phyloP scores from a whole-genome alignment of 139 green algal genomes.

The Nannochloris sp. region DNA sequence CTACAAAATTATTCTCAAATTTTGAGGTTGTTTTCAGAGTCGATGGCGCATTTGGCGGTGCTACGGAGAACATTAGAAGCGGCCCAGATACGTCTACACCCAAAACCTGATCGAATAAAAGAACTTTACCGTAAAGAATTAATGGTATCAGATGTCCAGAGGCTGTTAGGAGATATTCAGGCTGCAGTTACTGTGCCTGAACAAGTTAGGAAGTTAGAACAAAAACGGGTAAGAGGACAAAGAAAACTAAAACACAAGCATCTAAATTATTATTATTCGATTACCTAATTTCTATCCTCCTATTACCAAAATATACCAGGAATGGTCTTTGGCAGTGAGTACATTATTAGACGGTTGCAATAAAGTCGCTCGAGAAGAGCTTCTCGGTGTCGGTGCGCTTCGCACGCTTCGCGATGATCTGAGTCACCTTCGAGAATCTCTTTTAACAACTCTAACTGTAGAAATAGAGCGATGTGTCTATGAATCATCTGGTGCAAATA shows the following conservation, averaged over 20 bases:
- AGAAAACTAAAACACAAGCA: neutral
- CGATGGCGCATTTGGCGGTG: conserved; percentile 46
- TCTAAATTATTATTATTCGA: neutral
- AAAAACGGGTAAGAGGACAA: conserved; percentile 16
- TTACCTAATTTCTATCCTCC: neutral
- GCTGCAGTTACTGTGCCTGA: conserved; percentile 42
- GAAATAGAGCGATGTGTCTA: neutral
- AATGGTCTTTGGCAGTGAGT: conserved; percentile 49
- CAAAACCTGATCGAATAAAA: conserved; percentile 47
- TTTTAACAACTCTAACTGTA: neutral
- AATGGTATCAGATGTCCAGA: conserved; percentile 40
- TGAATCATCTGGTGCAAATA: too few relatives aligned
- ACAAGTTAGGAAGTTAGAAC: conserved; percentile 28
- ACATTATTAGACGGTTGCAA: conserved; percentile 55
- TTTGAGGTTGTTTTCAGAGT: conserved; percentile 65
- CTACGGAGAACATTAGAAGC: conserved; percentile 50
- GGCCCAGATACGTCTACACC: conserved; percentile 42
- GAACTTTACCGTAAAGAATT: conserved; percentile 59
- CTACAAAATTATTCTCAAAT: conserved; percentile 85
- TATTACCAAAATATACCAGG: conserved; percentile 22
- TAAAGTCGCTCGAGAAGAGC: conserved; percentile 44
- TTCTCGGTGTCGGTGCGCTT: conserved; percentile 19
- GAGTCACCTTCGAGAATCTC: neutral
- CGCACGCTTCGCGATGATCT: neutral
- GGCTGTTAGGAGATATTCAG: conserved; percentile 61